These are phyloP conservation scores for Apophysomyces variabilis DNA, from an alignment of 371 early-diverging fungal genomes.

Conservation along the genomic window DNA sequence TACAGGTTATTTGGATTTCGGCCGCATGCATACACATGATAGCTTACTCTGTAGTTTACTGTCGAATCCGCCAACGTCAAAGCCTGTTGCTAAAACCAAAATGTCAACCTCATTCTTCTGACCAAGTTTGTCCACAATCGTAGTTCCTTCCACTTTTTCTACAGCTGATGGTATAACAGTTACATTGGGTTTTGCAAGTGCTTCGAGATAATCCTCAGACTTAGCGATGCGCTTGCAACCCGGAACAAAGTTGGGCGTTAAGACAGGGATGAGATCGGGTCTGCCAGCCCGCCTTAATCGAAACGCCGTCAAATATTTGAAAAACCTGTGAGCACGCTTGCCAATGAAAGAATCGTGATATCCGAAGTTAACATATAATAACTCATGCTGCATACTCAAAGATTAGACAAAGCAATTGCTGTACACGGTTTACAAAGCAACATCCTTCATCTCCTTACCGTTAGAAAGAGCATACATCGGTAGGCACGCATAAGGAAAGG, in stretches of 20 bases:
- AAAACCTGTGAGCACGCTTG: neutral
- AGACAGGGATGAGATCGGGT: slow-evolving; percentile 18
- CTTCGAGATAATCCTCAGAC: slow-evolving; percentile 53
- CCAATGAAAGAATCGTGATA: slow-evolving; percentile 11
- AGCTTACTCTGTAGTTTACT: slow-evolving; percentile 33
- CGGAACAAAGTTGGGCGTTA: slow-evolving; percentile 35
- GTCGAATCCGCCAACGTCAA: slow-evolving; percentile 45
- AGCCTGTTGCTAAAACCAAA: slow-evolving; percentile 70
- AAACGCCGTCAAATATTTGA: slow-evolving; percentile 9
- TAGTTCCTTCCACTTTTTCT: slow-evolving; percentile 39
- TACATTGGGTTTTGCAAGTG: slow-evolving; percentile 51
- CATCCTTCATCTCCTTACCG: slow-evolving; percentile 3
- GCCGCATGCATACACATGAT: neutral
- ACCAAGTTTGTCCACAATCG: slow-evolving; percentile 45
- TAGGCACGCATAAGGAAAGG: slow-evolving; percentile 29
- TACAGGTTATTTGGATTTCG: neutral
- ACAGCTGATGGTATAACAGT: slow-evolving; percentile 49
- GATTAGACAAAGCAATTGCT: neutral
- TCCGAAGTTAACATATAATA: slow-evolving; percentile 18
- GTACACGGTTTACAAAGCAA: no score
- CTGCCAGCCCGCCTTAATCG: slow-evolving; percentile 22
- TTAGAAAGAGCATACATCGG: slow-evolving; percentile 16
- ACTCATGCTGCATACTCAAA: slow-evolving; percentile 17
- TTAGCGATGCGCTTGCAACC: slow-evolving; percentile 66
- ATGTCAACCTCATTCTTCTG: slow-evolving; percentile 51